Base-by-base conservation (phyloP, 192 early-diverging fungal genomes). In the Chytriomyces hyalinus region DNA sequence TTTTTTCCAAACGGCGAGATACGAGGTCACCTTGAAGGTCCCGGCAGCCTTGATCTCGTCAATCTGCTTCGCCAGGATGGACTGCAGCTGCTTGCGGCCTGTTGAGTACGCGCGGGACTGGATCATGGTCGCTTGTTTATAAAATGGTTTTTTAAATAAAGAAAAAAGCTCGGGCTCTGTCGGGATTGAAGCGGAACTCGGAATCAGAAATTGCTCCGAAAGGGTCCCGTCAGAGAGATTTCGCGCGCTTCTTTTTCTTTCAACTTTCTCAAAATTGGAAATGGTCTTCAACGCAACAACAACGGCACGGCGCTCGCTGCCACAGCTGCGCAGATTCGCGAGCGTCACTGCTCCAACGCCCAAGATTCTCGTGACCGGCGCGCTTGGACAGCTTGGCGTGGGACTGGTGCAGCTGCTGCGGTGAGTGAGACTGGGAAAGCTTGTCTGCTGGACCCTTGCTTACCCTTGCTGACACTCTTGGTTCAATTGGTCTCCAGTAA, bases 381-480 rank as follows among this genome's bases (percentile, higher is more conserved):
- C 73, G 47, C 84, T 91, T 59, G 90, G 90, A 7, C 90, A 91
- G 78, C 87, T 91, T 45, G 90, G 90, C n/a, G 82, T 85, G 50
- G 87, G 84, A 44, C 84, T 91, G 76, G 90, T 89, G 73, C 83
- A 84, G 67, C 80, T 86, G 13, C 85, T 91, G 17, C 80, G 90
- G 85, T 86, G 36, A 36, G 36, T 36, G 36, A 36, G 36, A 36
- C 36, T 4, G 36, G 36, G 36, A 36, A 36, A 36, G 86, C 77
- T 26, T 78, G 26, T 67, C 64, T 53, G 26, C 48, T 49, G 28
- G 43, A 45, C 26, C 49, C 44, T 22, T 57, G 9, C 47, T 62
- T 66, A 61, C 73, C 65, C 65, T 53, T 68, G 22, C 24, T 28
- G 65, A 75, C 78, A 63, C 49, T 51, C n/a, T 13, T 28, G 36